Evolutionary conservation across 176 grass and related monocot genomes (phyloP).

Genomic region (Juncus inflexus): DNA sequence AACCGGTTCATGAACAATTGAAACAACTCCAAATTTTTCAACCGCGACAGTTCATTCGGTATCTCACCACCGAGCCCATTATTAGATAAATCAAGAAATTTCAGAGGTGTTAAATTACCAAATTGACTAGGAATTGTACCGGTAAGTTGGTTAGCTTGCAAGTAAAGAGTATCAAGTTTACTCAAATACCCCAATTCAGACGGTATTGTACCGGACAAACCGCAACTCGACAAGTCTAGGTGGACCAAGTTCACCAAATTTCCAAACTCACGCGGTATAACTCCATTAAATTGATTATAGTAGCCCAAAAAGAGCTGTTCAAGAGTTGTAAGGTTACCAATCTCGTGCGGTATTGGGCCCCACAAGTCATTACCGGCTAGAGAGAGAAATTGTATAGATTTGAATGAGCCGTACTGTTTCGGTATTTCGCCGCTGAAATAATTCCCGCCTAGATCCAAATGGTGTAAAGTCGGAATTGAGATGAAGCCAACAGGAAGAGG

Average conservation of each 20-base stretch:
- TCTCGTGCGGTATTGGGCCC: conserved; percentile 39
- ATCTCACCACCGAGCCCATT: conserved; percentile 72
- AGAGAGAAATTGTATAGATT: conserved; percentile 46
- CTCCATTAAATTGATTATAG: conserved; percentile 66
- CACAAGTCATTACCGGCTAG: conserved; percentile 56
- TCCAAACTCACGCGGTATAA: conserved; percentile 40
- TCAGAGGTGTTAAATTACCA: conserved; percentile 52
- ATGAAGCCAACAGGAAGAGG: conserved; percentile 30
- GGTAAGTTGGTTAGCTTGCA: conserved; percentile 69
- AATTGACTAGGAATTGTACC: conserved; percentile 40
- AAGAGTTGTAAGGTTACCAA: conserved; percentile 42
- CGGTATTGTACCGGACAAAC: conserved; percentile 45
- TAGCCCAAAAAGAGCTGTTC: conserved; percentile 60
- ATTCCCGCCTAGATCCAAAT: conserved; percentile 75
- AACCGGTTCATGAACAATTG: conserved; percentile 81
- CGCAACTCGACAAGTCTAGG: conserved; percentile 71
- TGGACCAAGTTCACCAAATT: conserved; percentile 41
- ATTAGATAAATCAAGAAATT: conserved; percentile 70
- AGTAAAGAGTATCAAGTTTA: conserved; percentile 59
- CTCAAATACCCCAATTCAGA: conserved; percentile 37
- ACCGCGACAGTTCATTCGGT: conserved; percentile 38
- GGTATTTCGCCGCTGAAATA: conserved; percentile 66
- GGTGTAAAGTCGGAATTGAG: conserved; percentile 17
- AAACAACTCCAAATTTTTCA: conserved; percentile 37
- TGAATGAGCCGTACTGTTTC: conserved; percentile 32